phyloP scores from a whole-genome alignment of 768 basidiomycete species.

The Psilocybe tampanensis region DNA sequence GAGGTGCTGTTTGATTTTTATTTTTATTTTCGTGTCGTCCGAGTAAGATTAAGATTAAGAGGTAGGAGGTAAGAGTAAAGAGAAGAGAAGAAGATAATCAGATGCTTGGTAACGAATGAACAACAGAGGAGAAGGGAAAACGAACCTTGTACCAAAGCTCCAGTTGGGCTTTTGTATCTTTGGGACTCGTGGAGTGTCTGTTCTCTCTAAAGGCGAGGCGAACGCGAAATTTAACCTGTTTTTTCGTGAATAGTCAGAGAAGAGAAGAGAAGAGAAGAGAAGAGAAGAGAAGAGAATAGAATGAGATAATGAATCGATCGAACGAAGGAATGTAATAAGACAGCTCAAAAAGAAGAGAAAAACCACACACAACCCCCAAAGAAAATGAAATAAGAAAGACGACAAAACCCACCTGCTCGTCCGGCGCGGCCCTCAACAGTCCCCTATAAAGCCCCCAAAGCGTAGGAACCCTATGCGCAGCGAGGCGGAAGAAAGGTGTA shows the following conservation, averaged over 20 bases:
- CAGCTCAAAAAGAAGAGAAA: background rate
- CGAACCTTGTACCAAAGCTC: constrained; percentile 59
- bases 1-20: constrained; percentile 49
- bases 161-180: constrained; percentile 47
- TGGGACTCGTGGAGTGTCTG: constrained; percentile 54
- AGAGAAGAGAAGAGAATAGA: too few species aligned
- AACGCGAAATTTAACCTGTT: constrained; percentile 62
- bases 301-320: background rate
- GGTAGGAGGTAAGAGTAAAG: background rate
- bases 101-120: background rate
- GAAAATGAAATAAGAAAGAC: too few species aligned
- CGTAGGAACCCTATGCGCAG: constrained; percentile 76
- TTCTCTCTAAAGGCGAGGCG: constrained; percentile 54
- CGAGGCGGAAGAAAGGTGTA: constrained; percentile 68
- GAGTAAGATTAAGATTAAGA: background rate
- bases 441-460: constrained; percentile 78
- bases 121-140: background rate
- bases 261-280: too few species aligned
- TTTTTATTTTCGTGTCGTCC: background rate
- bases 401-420: constrained; percentile 48
- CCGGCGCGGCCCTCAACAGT: constrained; percentile 57
- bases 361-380: too few species aligned
- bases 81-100: background rate
- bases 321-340: background rate
- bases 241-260: too few species aligned